Base-by-base conservation (phyloP, 2,329 filamentous ascomycete species). In the Rasamsonia emersonii region DNA sequence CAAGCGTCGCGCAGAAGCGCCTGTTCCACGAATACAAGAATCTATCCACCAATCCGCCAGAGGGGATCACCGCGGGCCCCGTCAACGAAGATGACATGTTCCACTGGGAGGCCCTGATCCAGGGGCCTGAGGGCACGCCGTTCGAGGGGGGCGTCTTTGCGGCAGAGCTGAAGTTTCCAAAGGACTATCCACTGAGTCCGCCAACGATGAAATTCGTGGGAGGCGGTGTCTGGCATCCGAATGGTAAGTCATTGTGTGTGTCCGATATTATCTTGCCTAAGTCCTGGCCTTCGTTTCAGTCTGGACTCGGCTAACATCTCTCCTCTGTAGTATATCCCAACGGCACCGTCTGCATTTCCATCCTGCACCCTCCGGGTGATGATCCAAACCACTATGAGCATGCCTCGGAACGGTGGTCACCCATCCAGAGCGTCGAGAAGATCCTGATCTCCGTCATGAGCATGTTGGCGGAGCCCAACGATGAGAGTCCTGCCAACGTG, bases 361-460 rank as follows among this genome's bases (percentile, higher is more conserved):
- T 96, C 65, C 78, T 96, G 2, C 89, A 96, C 61, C 82, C 89
- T 3, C 89, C 89, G 3, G 89, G 91, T 50, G 89, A 96, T 64
- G 89, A 96, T 61, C 91, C 91, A 33, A 95, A 95, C 66, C 88
- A 94, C 68, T 96, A 96, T 71, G 89, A 96, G 62, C 84, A 89
- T 49, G 89, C 91, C 5, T 86, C 82, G 1, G 91, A 96, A 67
- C 79, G 89, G 42, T 96, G 89, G 89, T 89, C 82, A 17, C 89
- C 89, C 9, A 94, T 96, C 41, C 91, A 96, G 66, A 91, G 82
- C 38, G 89, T 95, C 45, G 91, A 96, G 65, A 96, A 95, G 70
- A 96, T 96, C 46, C 70, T 96, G 46, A 86, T 96, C 36, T 86
- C 79, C 28, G 89, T 96, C 39, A 96, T 96, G 82, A 94, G 86